These are phyloP conservation scores for Tanacetum coccineum DNA, from an alignment of 129 eudicot genomes.

Conservation along the genomic window DNA sequence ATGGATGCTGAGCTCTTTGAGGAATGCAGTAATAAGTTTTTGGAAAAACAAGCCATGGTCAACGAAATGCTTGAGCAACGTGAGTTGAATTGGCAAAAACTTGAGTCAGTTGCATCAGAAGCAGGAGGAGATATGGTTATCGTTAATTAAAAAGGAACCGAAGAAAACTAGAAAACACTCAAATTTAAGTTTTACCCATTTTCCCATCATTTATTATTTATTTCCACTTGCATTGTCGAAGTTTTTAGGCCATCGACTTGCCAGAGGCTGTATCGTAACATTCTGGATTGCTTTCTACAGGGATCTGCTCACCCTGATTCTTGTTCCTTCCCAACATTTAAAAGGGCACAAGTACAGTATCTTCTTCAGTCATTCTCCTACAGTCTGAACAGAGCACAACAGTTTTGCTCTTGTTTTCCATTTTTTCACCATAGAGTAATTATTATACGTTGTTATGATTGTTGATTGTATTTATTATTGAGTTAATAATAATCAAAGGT, in stretches of 20 bases:
- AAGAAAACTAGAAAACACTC: slow-evolving; percentile 12
- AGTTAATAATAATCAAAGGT: slow-evolving; percentile 20
- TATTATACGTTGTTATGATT: slow-evolving; percentile 18
- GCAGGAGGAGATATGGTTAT: slow-evolving; percentile 26
- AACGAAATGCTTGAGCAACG: slow-evolving; percentile 38
- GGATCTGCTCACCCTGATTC: slow-evolving; percentile 1
- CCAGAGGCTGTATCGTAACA: neutral
- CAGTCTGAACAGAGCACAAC: slow-evolving; percentile 17
- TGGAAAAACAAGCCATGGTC: slow-evolving; percentile 37
- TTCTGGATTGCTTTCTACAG: too few species aligned
- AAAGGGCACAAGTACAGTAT: slow-evolving; percentile 23
- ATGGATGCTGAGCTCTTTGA: slow-evolving; percentile 60
- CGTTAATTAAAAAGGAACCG: slow-evolving; percentile 15
- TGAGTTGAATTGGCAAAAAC: slow-evolving; percentile 46
- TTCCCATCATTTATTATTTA: slow-evolving; percentile 3
- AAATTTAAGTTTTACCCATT: slow-evolving; percentile 11
- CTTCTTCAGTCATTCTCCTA: slow-evolving; percentile 17
- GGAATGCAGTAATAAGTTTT: slow-evolving; percentile 35
- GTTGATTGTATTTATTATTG: slow-evolving; percentile 15
- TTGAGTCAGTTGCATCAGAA: slow-evolving; percentile 50
- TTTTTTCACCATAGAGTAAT: slow-evolving; percentile 21
- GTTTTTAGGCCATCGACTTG: slow-evolving; percentile 10
- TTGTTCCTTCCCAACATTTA: slow-evolving; percentile 19
- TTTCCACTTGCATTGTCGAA: slow-evolving; percentile 1
- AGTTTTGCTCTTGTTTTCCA: slow-evolving; percentile 1